phyloP scores from a whole-genome alignment of 345 rosid genomes.

The Barbarea vulgaris region DNA sequence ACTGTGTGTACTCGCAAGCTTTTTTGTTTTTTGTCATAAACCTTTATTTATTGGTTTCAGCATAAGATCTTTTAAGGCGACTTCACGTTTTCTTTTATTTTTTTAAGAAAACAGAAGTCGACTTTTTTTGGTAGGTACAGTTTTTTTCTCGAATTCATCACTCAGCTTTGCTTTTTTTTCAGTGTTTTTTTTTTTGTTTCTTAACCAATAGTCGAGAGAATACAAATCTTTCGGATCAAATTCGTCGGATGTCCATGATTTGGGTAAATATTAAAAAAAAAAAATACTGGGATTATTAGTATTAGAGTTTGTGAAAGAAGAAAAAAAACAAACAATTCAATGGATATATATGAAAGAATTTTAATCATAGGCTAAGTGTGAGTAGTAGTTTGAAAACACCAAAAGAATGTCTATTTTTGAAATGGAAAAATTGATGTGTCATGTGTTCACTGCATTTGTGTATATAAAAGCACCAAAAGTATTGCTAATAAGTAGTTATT shows the following conservation, averaged over 20 bases:
- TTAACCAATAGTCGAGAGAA: background rate
- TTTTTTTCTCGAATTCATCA: constrained; percentile 14
- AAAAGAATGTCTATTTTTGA: constrained; percentile 29
- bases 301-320: background rate
- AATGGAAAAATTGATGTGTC: too few relatives aligned
- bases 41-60: background rate
- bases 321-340: background rate
- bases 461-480: too few relatives aligned
- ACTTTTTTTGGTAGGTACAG: constrained; percentile 1
- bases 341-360: background rate
- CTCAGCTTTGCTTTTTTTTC: constrained; percentile 1
- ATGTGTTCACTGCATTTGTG: too few relatives aligned
- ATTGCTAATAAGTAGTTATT: too few relatives aligned
- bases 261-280: background rate
- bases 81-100: background rate
- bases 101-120: constrained; percentile 4
- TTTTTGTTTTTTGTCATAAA: constrained; percentile 17
- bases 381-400: constrained; percentile 33
- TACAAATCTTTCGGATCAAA: background rate
- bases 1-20: constrained; percentile 12
- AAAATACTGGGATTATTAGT: background rate
- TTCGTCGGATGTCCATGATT: background rate
- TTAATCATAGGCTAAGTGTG: background rate
- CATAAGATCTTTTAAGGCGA: background rate
- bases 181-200: background rate